Conservation (phyloP, 371 early-diverging fungal genomes). For the Syncephalastrum racemosum region DNA sequence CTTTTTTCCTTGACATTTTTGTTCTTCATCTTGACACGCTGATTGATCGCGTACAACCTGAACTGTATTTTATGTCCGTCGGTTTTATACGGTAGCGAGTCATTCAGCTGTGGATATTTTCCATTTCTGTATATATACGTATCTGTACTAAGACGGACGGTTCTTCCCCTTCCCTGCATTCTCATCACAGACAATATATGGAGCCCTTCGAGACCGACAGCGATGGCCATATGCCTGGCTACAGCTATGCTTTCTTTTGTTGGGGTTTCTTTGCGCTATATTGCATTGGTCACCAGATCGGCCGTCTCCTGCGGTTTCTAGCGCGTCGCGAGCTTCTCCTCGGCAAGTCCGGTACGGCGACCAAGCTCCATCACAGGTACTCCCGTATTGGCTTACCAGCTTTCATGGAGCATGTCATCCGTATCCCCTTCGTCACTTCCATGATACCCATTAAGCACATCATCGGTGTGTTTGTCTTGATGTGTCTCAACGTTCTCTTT, state of each 20-base stretch:
- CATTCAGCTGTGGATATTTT: too few relatives aligned
- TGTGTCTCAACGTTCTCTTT: conserved; percentile 25
- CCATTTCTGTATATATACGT: too few relatives aligned
- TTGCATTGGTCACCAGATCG: conserved; percentile 35
- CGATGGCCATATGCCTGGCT: background rate
- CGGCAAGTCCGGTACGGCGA: background rate
- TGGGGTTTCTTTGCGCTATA: conserved; percentile 41
- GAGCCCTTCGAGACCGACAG: too few relatives aligned
- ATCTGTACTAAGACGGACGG: too few relatives aligned
- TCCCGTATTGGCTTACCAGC: conserved; percentile 6
- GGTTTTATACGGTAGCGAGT: too few relatives aligned
- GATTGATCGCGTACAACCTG: too few relatives aligned
- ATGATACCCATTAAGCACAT: conserved; percentile 42
- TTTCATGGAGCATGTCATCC: conserved; percentile 20
- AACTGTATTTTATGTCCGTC: too few relatives aligned
- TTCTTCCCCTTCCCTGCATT: too few relatives aligned
- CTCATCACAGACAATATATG: too few relatives aligned
- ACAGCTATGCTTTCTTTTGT: conserved; percentile 35
- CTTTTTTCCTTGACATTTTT: too few relatives aligned
- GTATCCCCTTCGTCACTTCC: conserved; percentile 37
- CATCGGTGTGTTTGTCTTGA: conserved; percentile 26
- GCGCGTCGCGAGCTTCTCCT: conserved; percentile 16
- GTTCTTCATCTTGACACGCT: too few relatives aligned
- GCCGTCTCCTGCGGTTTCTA: conserved; percentile 20
- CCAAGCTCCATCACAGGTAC: conserved; percentile 5